phyloP scores from a whole-genome alignment of 306 rosid genomes.

The Psophocarpus tetragonolobus region DNA sequence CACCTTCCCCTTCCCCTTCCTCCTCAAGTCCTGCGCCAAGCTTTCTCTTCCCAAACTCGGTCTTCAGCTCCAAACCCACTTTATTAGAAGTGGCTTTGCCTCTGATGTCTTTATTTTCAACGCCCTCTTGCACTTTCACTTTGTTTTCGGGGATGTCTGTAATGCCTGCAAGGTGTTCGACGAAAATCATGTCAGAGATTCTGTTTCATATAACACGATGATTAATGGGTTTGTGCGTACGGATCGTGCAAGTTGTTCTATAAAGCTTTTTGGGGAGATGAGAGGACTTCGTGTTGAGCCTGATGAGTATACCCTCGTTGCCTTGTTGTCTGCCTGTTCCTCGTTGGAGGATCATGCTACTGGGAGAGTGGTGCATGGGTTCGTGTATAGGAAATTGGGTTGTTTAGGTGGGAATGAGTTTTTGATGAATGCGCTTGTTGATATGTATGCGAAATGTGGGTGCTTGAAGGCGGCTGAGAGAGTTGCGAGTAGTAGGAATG shows the following conservation, averaged over 20 bases:
- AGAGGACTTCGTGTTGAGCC: constrained; percentile 11
- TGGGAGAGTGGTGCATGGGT: constrained; percentile 51
- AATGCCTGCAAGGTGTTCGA: constrained; percentile 41
- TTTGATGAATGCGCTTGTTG: constrained; percentile 43
- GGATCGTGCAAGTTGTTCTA: constrained; percentile 20
- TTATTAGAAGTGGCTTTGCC: constrained; percentile 31
- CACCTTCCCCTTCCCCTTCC: constrained; percentile 42
- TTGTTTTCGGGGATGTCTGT: constrained; percentile 5
- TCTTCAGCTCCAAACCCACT: constrained; percentile 42
- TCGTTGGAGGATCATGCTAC: constrained; percentile 20
- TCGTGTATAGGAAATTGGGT: constrained; percentile 35
- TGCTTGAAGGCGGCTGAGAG: constrained; percentile 40
- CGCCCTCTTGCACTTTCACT: constrained; percentile 29
- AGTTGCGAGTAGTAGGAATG: constrained; percentile 24
- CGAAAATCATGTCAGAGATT: constrained; percentile 39
- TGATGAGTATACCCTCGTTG: constrained; percentile 49
- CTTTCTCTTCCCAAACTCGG: constrained; percentile 9
- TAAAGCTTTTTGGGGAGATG: constrained; percentile 40
- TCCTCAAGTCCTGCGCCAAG: constrained; percentile 44
- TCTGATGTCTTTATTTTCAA: constrained; percentile 37
- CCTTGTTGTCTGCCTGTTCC: constrained; percentile 44
- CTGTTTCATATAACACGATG: constrained; percentile 47
- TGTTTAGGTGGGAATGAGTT: constrained; percentile 14
- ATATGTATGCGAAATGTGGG: constrained; percentile 55
- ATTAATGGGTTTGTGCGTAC: constrained; percentile 43